phyloP scores from a whole-genome alignment of 1,284 basidiomycete genomes.

The Schizophyllum amplum region DNA sequence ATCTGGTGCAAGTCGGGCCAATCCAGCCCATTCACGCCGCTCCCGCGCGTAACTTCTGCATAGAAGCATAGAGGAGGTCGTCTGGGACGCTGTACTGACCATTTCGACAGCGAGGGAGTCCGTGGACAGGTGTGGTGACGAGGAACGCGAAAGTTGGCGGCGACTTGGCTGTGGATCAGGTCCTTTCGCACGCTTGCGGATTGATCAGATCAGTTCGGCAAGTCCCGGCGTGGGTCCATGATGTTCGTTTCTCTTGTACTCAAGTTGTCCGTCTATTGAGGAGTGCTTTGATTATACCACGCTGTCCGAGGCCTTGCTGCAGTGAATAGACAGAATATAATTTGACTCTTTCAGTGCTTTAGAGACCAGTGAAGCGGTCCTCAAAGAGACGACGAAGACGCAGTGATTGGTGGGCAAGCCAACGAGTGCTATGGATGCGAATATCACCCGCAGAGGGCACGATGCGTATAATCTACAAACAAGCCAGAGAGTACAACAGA shows the following conservation, averaged over 20 bases:
- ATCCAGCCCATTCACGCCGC: neutral
- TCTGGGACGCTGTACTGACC: neutral
- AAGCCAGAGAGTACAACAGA: neutral
- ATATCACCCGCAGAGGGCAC: too few species aligned
- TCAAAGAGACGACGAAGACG: too few species aligned
- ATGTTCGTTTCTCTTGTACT: neutral
- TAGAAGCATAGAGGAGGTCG: neutral
- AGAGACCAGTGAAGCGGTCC: too few species aligned
- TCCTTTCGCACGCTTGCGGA: neutral
- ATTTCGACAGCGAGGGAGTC: neutral
- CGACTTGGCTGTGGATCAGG: neutral
- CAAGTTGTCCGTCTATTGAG: too few species aligned
- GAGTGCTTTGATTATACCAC: too few species aligned
- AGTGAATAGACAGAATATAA: too few species aligned
- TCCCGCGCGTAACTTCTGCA: neutral
- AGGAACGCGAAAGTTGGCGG: neutral
- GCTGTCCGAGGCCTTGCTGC: too few species aligned
- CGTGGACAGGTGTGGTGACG: neutral
- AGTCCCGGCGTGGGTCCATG: neutral
- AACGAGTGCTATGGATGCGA: too few species aligned
- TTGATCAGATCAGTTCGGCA: neutral
- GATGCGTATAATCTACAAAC: neutral
- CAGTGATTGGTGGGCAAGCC: too few species aligned
- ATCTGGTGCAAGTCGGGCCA: neutral
- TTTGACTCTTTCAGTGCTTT: too few species aligned